Evolutionary conservation across 2,329 filamentous ascomycete genomes (phyloP).

Genomic region (Basipetospora chlamydospora): DNA sequence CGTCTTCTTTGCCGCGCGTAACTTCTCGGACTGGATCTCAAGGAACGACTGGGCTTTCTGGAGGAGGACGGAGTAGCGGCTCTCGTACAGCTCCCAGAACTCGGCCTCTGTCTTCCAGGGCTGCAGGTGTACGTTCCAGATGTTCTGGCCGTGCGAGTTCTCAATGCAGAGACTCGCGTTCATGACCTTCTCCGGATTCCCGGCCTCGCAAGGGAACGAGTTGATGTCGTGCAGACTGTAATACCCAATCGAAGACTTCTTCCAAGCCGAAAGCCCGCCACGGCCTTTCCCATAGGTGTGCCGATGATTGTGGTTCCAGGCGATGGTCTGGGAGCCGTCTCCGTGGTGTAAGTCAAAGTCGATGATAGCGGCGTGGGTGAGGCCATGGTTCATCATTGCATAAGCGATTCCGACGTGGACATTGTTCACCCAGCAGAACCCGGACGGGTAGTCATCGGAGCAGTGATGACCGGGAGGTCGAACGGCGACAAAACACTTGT

Average conservation of each 20-base stretch:
- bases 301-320: conserved; percentile 78
- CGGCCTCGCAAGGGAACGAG: conserved; percentile 88
- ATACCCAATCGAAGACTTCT: conserved; percentile 82
- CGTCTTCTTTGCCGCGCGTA: conserved; percentile 41
- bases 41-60: conserved; percentile 71
- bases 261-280: conserved; percentile 46
- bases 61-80: conserved; percentile 60
- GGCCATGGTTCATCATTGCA: conserved; percentile 64
- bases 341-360: conserved; percentile 89
- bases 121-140: conserved; percentile 94
- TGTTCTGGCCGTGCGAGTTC: conserved; percentile 80
- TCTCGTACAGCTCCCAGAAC: conserved; percentile 81
- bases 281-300: conserved; percentile 12
- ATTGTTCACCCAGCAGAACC: conserved; percentile 98
- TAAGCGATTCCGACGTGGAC: conserved; percentile 95
- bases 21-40: conserved; percentile 52
- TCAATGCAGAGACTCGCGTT: conserved; percentile 92
- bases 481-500: conserved; percentile 79
- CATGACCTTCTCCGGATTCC: conserved; percentile 85
- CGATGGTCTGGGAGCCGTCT: conserved; percentile 87
- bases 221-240: conserved; percentile 98
- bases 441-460: conserved; percentile 75
- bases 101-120: conserved; percentile 69
- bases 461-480: conserved; percentile 93
- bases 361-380: conserved; percentile 88